Base-by-base conservation (phyloP, 352 stramenopile genomes). In the Phytopythium boreale region DNA sequence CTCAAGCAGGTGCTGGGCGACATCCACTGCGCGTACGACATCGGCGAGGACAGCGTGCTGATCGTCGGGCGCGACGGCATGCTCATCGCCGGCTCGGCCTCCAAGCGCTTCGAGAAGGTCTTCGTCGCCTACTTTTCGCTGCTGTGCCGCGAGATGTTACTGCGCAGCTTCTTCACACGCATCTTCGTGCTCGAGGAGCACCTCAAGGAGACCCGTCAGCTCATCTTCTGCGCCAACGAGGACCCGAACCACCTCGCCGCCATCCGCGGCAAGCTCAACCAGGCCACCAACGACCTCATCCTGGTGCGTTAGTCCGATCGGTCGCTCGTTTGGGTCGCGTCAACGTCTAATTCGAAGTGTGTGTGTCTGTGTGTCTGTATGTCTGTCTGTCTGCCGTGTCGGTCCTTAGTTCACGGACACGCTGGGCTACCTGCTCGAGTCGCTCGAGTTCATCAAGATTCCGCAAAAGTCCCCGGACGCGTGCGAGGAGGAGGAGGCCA, bases 161-260 rank as follows among this genome's bases (percentile, higher is more conserved):
- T 98, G 52, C 91, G 97, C 70, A 98, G 97, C 73, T 98, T 97
- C 76, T 98, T 98, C 66, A 95, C 90, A 31, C 80, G 96, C 31
- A 88, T 98, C 50, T 98, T 97, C 76, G 96, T 99, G 59, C 79
- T 98, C 8, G 93, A 93, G 59, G 96, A 98, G 71, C 89, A 97
- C 51, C 89, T 99, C 64, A 96, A 98, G 62, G 81, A 89, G n/a
- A 94, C 91, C 14, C 87, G 93, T 57, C 68, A 88, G 56, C 81
- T 98, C 50, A 95, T 98, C 53, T 92, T 97, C 56, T 76, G 76
- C 14, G 89, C 89, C 27, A 81, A 93, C 43, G 84, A 88, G 41
- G 91, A 98, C 72, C 94, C 93, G 17, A 93, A 84, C 31, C 79
- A 90, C 41, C 76, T 98, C 41, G 62, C 77, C 17, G 74, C 83